Evolutionary conservation across 129 eudicot species (phyloP).

Genomic region (Cynara cardunculus): DNA sequence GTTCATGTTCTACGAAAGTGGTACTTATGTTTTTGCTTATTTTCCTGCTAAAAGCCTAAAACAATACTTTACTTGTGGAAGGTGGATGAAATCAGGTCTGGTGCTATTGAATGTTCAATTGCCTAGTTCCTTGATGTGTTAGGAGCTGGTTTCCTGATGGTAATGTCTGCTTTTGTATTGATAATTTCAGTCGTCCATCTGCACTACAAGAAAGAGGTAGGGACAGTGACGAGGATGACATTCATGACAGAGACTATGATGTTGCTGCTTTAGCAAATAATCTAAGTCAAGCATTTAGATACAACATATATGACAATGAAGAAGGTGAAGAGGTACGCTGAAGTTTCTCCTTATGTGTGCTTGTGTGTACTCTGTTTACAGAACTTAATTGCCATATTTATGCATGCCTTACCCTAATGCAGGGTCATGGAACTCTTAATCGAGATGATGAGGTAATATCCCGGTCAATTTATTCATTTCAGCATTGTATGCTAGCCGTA

Average conservation of each 20-base stretch:
- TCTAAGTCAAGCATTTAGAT: slow-evolving; percentile 83
- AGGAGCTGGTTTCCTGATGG: not conserved
- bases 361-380: not conserved
- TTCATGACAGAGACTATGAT: slow-evolving; percentile 87
- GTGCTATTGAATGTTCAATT: not conserved
- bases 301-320: slow-evolving; percentile 52
- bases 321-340: slow-evolving; percentile 76
- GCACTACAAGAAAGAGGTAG: slow-evolving; percentile 77
- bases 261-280: slow-evolving; percentile 87
- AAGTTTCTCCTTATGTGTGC: not conserved
- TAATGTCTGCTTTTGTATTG: not conserved
- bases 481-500: not conserved
- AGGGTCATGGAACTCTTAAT: slow-evolving; percentile 69
- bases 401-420: slow-evolving; percentile 17
- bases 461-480: not conserved
- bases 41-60: not conserved
- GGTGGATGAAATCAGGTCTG: not conserved
- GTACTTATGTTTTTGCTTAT: not conserved
- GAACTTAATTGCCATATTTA: not conserved
- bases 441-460: slow-evolving; percentile 74
- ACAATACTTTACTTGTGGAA: not conserved
- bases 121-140: not conserved
- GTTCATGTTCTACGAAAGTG: not conserved
- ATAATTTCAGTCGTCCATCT: slow-evolving; percentile 71
- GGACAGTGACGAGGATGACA: slow-evolving; percentile 86